Percentiles rank a stretch among this genome's conserved stretches.
Evolutionary conservation across 257 asterid genomes (phyloP).

Genomic region (Phtheirospermum japonicum): DNA sequence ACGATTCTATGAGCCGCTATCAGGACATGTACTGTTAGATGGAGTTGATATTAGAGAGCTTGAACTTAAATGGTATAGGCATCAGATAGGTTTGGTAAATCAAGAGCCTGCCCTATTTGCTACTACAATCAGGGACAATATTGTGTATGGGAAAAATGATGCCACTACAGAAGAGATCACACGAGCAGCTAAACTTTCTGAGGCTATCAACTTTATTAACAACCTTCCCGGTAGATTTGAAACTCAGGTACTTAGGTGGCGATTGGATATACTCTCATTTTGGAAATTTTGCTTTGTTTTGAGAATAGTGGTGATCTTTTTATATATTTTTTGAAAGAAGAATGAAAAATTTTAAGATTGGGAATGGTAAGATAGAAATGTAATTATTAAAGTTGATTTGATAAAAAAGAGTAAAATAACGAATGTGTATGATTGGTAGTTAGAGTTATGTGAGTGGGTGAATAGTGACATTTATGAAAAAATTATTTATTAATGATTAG

Average conservation of each 20-base stretch:
- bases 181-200: constrained; percentile 79
- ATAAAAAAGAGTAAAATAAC: too few relatives aligned
- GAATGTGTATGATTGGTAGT: too few relatives aligned
- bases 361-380: too few relatives aligned
- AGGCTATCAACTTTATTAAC: constrained; percentile 80
- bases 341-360: too few relatives aligned
- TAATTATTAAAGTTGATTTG: too few relatives aligned
- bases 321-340: too few relatives aligned
- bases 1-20: constrained; percentile 79
- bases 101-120: constrained; percentile 97
- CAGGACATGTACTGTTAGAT: constrained; percentile 65
- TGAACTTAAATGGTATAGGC: constrained; percentile 81
- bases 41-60: constrained; percentile 64
- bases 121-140: constrained; percentile 78
- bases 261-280: too few relatives aligned
- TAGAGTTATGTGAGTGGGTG: too few relatives aligned
- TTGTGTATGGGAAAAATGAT: constrained; percentile 75
- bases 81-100: constrained; percentile 84
- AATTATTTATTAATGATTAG: too few relatives aligned
- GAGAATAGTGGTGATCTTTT: too few relatives aligned
- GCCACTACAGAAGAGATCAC: constrained; percentile 74
- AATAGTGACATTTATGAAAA: too few relatives aligned
- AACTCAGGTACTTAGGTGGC: constrained; percentile 57
- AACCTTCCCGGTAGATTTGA: constrained; percentile 88
- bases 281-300: too few relatives aligned